phyloP scores from a whole-genome alignment of 257 asterid species.

The Anisodus acutangulus region DNA sequence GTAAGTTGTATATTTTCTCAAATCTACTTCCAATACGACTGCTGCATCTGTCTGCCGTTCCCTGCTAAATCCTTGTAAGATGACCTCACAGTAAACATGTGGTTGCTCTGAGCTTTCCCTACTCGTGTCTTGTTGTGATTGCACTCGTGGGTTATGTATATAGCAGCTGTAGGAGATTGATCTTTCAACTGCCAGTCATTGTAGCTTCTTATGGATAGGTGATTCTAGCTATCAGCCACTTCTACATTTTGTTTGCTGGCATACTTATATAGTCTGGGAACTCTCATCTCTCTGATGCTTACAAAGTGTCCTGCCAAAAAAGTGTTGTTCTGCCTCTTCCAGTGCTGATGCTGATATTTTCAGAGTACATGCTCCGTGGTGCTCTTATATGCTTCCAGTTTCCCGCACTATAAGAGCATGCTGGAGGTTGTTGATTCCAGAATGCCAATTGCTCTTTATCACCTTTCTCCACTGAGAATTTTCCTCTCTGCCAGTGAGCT shows the following conservation, averaged over 20 bases:
- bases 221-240: background rate
- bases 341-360: background rate
- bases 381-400: background rate
- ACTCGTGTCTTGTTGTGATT: conserved; percentile 14
- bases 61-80: background rate
- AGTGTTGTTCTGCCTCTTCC: background rate
- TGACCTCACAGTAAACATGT: background rate
- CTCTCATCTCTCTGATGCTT: background rate
- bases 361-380: background rate
- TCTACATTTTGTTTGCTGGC: background rate
- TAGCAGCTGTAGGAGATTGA: background rate
- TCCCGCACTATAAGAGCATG: background rate
- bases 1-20: background rate
- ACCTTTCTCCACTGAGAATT: background rate
- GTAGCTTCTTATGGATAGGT: background rate
- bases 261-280: background rate
- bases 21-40: background rate
- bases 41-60: background rate
- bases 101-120: background rate
- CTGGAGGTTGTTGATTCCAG: background rate
- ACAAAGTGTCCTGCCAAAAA: background rate
- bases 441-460: background rate
- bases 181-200: background rate
- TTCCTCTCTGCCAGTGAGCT: background rate
- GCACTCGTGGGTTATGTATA: background rate